phyloP scores from a whole-genome alignment of 768 basidiomycete species.

The Trametes cubensis region DNA sequence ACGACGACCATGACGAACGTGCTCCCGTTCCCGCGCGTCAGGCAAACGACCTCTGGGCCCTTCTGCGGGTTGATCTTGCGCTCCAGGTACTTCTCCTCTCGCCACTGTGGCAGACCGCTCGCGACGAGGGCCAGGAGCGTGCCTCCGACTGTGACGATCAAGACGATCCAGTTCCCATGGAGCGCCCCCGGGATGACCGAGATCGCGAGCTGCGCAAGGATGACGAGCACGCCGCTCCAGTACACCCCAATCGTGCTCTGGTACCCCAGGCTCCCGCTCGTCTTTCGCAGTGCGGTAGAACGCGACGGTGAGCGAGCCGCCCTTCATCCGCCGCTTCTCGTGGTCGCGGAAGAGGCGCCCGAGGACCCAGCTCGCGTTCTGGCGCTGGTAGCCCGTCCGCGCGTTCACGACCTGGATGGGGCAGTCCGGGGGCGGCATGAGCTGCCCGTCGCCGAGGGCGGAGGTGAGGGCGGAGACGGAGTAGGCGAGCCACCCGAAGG shows the following conservation, averaged over 20 bases:
- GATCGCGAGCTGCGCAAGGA: constrained; percentile 36
- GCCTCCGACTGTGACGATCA: constrained; percentile 35
- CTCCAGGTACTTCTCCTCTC: constrained; percentile 35
- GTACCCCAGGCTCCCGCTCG: constrained; percentile 26
- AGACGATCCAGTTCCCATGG: constrained; percentile 33
- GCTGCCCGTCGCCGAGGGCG: constrained; percentile 30
- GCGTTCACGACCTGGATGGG: constrained; percentile 29
- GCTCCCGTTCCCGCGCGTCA: constrained; percentile 37
- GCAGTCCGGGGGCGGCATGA: constrained; percentile 34
- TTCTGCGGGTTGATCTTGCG: constrained; percentile 18
- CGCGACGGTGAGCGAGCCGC: constrained; percentile 26
- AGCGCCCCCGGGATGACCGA: constrained; percentile 34
- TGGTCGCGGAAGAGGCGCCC: constrained; percentile 36
- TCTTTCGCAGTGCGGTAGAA: constrained; percentile 23
- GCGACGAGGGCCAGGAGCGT: constrained; percentile 30
- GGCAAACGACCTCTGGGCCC: constrained; percentile 29
- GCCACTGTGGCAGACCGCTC: constrained; percentile 37
- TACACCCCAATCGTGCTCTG: constrained; percentile 35
- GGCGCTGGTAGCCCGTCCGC: constrained; percentile 30
- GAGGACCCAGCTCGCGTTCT: constrained; percentile 35
- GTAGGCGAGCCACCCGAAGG: constrained; percentile 40
- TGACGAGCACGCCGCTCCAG: constrained; percentile 29
- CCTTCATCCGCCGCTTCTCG: constrained; percentile 21
- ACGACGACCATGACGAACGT: constrained; percentile 35
- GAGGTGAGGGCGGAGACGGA: constrained; percentile 32